Conservation (phyloP, 495 filamentous ascomycete species). For the Jackrogersella minutella region DNA sequence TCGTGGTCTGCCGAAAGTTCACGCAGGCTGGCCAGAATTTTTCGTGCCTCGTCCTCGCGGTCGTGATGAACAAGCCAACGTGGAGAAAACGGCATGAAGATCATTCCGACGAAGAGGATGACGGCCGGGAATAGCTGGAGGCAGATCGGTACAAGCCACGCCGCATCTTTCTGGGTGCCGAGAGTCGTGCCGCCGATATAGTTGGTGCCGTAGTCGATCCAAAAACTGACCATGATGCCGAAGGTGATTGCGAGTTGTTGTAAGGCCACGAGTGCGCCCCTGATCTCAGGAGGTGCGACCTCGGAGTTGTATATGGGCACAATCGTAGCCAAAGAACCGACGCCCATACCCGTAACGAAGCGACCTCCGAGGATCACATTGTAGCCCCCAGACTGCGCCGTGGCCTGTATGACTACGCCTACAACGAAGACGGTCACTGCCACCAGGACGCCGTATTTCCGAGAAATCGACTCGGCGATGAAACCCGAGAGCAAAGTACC, state of each 20-base stretch:
- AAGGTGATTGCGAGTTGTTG: constrained; percentile 85
- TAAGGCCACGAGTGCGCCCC: constrained; percentile 75
- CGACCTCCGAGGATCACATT: constrained; percentile 74
- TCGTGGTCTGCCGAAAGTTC: constrained; percentile 66
- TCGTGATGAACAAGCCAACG: constrained; percentile 80
- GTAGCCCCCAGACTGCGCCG: constrained; percentile 62
- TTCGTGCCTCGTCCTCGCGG: constrained; percentile 73
- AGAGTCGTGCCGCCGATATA: constrained; percentile 75
- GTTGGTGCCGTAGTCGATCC: constrained; percentile 82
- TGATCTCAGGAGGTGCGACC: constrained; percentile 66
- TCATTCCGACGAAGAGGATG: constrained; percentile 71
- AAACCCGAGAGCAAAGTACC: constrained; percentile 80
- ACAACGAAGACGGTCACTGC: constrained; percentile 77
- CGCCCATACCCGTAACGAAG: constrained; percentile 80
- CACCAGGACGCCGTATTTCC: constrained; percentile 78
- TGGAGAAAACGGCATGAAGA: constrained; percentile 84
- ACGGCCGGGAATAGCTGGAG: constrained; percentile 68
- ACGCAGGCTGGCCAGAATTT: constrained; percentile 73
- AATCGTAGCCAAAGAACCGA: constrained; percentile 73
- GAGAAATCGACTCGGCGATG: constrained; percentile 74
- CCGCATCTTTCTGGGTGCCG: constrained; percentile 68
- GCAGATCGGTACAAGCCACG: constrained; percentile 73
- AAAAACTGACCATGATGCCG: constrained; percentile 85
- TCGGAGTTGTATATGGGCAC: constrained; percentile 76
- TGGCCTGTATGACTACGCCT: constrained; percentile 78